A percentile compares a stretch with the other conserved stretches of the same genome.
Conservation (phyloP, 345 rosid species). For the Aegle marmelos region DNA sequence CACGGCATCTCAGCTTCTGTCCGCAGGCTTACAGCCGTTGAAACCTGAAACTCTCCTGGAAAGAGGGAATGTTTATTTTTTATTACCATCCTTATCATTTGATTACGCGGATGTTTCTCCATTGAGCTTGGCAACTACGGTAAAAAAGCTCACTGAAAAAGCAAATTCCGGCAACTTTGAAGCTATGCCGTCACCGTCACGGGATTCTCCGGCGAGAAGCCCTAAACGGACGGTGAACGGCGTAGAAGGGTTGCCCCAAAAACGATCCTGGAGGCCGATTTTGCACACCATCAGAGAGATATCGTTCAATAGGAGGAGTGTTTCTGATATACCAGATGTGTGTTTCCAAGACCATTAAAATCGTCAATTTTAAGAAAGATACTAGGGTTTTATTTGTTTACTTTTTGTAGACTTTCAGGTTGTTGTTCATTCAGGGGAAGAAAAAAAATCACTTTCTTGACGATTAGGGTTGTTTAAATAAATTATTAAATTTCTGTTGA, state of each 20-base stretch:
- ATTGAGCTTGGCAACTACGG: conserved; percentile 29
- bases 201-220: not conserved
- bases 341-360: not conserved
- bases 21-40: conserved; percentile 23
- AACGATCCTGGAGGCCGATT: conserved; percentile 37
- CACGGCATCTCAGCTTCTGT: conserved; percentile 44
- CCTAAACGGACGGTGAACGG: not conserved
- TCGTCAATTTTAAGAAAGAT: too few species aligned
- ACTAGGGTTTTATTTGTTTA: too few species aligned
- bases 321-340: conserved; percentile 24
- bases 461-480: too few species aligned
- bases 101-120: conserved; percentile 33
- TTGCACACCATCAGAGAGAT: conserved; percentile 48
- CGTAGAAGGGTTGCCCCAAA: not conserved
- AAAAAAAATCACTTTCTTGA: too few species aligned
- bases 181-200: not conserved
- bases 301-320: conserved; percentile 38
- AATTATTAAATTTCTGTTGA: too few species aligned
- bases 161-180: conserved; percentile 21
- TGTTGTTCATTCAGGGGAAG: too few species aligned
- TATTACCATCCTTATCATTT: conserved; percentile 40
- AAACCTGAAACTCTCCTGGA: conserved; percentile 23
- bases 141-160: conserved; percentile 33
- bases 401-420: not conserved
- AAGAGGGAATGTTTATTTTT: conserved; percentile 41